Evolutionary conservation across 2,329 filamentous ascomycete genomes (phyloP).

Genomic region (Cordyceps tenuipes): DNA sequence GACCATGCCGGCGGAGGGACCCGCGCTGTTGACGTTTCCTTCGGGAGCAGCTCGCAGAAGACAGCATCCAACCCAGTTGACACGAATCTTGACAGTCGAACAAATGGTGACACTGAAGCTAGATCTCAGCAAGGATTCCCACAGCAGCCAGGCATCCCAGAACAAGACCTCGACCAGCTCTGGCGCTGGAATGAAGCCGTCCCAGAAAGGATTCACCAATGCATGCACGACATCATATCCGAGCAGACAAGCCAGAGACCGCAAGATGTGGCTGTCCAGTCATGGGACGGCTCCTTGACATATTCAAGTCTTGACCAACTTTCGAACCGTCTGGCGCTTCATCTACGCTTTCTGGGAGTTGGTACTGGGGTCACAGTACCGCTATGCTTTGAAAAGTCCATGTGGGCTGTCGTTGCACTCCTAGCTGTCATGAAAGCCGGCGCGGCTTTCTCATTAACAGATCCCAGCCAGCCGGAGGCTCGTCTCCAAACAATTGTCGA

Average conservation of each 20-base stretch:
- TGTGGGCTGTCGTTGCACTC: constrained; percentile 37
- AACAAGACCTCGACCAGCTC: constrained; percentile 34
- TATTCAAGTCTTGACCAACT: constrained; percentile 36
- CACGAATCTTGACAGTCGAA: neutral
- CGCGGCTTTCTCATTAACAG: constrained; percentile 37
- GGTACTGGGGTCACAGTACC: constrained; percentile 34
- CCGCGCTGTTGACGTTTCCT: constrained; percentile 10
- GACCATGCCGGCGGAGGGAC: constrained; percentile 15
- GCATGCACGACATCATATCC: constrained; percentile 40
- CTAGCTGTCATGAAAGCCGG: constrained; percentile 42
- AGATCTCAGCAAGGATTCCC: neutral
- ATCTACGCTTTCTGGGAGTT: constrained; percentile 30
- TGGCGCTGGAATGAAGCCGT: constrained; percentile 38
- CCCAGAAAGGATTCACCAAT: constrained; percentile 30
- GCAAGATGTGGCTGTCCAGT: constrained; percentile 35
- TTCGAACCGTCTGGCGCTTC: constrained; percentile 33
- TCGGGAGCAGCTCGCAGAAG: constrained; percentile 8
- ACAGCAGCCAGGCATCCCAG: constrained; percentile 12
- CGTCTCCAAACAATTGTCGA: constrained; percentile 37
- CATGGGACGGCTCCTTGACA: constrained; percentile 41
- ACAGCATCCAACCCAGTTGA: constrained; percentile 3
- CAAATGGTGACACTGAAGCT: neutral
- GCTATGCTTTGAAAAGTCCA: constrained; percentile 42
- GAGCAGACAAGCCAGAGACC: constrained; percentile 30
- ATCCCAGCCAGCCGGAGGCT: constrained; percentile 37